Evolutionary conservation across 2,329 filamentous ascomycete species (phyloP), one percentile per base, ranked within the genome.

Genomic region (Nemania serpens): DNA sequence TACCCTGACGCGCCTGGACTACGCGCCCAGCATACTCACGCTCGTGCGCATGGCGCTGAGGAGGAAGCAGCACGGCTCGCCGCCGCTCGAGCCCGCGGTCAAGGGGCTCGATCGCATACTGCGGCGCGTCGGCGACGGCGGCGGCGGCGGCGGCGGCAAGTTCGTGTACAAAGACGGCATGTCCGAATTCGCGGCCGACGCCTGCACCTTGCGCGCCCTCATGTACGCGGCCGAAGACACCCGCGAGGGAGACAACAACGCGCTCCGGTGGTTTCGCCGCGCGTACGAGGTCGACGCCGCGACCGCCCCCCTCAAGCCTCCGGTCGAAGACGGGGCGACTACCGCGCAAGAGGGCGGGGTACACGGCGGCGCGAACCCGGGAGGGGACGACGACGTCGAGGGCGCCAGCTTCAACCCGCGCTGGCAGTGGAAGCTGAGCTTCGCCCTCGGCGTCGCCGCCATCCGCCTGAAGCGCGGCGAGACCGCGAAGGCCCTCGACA

Each of bases 401-500:
- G 17, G 41, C 15, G 41, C 12, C 5, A 13, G 5, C n/a, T 60
- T 60, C 53, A 10, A 62, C 37, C 59, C 56, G 2, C 10, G 22
- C 18, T 79, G 77, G 77, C 70, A 72, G 41, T 77, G 74, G 72
- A 75, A 76, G 57, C 61, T 58, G 11, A 63, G 59, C 36, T 76
- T 75, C 64, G 66, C 74, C 15, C 63, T 73, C 34, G 67, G 58
- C 22, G 70, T 73, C 13, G 75, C 72, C 15, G 48, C 57, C 18
- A 69, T 75, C 46, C 67, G 73, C 20, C 15, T 66, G 20, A 62
- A 63, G 20, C 59, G 55, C 17, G 58, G 62, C 12, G 68, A 72
- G 17, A 61, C 66, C 2, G 43, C 60, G 1, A 67, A 61, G 5
- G 68, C 74, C 3, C 64, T 66, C 34, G 63, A 59, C 17, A 59